Evolutionary conservation across 225 moss, liverwort and hornwort species (phyloP), one percentile per base, ranked within the genome.

Genomic region (Thuidium tamariscinum): DNA sequence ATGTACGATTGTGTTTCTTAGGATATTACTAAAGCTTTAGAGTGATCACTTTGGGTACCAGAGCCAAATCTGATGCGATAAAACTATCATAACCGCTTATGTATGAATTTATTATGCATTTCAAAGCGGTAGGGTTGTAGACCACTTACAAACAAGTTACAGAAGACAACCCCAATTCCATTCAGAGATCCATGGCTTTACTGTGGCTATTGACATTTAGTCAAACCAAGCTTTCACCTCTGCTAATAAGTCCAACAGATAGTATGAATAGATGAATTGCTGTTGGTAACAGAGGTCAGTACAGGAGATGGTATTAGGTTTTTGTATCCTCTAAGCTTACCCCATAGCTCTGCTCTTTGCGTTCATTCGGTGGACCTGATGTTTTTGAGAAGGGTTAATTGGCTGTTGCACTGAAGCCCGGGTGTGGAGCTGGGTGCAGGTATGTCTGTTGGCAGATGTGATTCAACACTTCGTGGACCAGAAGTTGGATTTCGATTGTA

Each of bases 381-480:
- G 52, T 26, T 76, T 21, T 55, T 76, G 55, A 55, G 37, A 34
- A 57, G 44, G 44, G 11, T 56, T 34, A 32, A 56, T 32, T 44
- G 23, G 17, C 70, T 4, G 55, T 55, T 76, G 75, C 75, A n/a
- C 75, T 54, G 79, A 83, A 83, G 48, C 61, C 73, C 39, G n/a
- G 71, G 23, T 83, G 65, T 41, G 83, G 86, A 85, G 83, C 12
- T 39, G 69, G 82, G 73, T 87, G 92, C 93, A 99, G 98, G 97
- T 94, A 60, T 99, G 96, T 88, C 89, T 97, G 27, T 94, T 99
- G 82, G 96, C 95, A 77, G 97, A 99, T 91, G 94, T 97, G 56
- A 96, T 97, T 79, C 97, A 99, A 84, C 97, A 95, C 83, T 97
- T 97, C 39, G 94, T 99, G 81, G 95, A 99, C 89, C 93, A 99